A percentile compares a stretch with the other conserved stretches of the same genome.
Evolutionary conservation across 129 eudicot species (phyloP).

Genomic region (Apium graveolens): DNA sequence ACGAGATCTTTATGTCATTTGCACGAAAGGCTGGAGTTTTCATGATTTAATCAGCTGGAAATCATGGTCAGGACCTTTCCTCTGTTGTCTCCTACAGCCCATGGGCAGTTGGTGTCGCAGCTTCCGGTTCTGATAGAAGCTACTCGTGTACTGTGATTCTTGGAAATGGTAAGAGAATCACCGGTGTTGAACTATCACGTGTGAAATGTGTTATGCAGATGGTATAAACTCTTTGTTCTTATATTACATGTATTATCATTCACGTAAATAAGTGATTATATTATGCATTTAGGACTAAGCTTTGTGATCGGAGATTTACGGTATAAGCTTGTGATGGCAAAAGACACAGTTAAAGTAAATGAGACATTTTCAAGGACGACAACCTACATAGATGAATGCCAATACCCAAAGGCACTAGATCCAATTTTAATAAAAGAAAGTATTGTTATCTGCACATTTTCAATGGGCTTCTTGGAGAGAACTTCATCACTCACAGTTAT

Average conservation of each 20-base stretch:
- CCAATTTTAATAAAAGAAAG: slow-evolving; percentile 47
- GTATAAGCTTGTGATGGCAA: slow-evolving; percentile 61
- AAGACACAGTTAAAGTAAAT: slow-evolving; percentile 55
- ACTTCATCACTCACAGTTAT: slow-evolving; percentile 50
- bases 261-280: neutral
- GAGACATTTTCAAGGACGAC: slow-evolving; percentile 60
- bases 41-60: slow-evolving; percentile 81
- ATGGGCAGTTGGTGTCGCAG: slow-evolving; percentile 76
- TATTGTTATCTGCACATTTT: slow-evolving; percentile 77
- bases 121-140: slow-evolving; percentile 57
- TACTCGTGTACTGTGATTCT: slow-evolving; percentile 60
- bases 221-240: neutral
- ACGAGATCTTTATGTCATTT: slow-evolving; percentile 68
- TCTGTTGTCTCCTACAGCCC: slow-evolving; percentile 71
- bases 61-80: slow-evolving; percentile 69
- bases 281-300: slow-evolving; percentile 42
- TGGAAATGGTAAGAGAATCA: slow-evolving; percentile 55
- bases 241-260: neutral
- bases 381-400: slow-evolving; percentile 64
- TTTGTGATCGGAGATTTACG: slow-evolving; percentile 41
- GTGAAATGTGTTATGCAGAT: neutral
- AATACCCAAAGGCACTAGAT: slow-evolving; percentile 74
- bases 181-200: slow-evolving; percentile 77
- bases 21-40: slow-evolving; percentile 83
- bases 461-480: slow-evolving; percentile 66